A percentile compares a stretch with the other conserved stretches of the same genome.
Evolutionary conservation across 2,329 filamentous ascomycete species (phyloP).

Genomic region (Stagonosporopsis rhizophila): DNA sequence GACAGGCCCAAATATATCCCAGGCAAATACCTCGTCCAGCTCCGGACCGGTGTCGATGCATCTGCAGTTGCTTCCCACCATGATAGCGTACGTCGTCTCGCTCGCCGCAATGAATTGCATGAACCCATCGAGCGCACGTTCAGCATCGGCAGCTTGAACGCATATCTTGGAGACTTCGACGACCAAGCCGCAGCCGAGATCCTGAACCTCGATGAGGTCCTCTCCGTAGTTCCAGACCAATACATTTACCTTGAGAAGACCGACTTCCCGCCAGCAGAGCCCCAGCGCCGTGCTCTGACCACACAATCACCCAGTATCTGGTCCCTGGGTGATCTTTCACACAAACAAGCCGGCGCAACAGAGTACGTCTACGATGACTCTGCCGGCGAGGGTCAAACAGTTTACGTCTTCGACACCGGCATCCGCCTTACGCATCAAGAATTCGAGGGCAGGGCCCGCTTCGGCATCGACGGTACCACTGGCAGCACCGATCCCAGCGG

Average conservation of each 20-base stretch:
- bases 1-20: slow-evolving; percentile 26
- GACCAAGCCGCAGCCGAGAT: slow-evolving; percentile 46
- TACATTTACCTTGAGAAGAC: slow-evolving; percentile 9
- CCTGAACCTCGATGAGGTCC: slow-evolving; percentile 1
- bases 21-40: slow-evolving; percentile 50
- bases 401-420: slow-evolving; percentile 69
- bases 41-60: slow-evolving; percentile 37
- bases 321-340: slow-evolving; percentile 25
- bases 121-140: slow-evolving; percentile 21
- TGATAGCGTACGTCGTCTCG: slow-evolving; percentile 14
- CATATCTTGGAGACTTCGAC: slow-evolving; percentile 56
- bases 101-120: slow-evolving; percentile 11
- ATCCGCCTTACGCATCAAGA: slow-evolving; percentile 58
- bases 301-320: slow-evolving; percentile 17
- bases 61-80: slow-evolving; percentile 21
- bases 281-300: background rate
- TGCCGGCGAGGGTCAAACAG: slow-evolving; percentile 46
- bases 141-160: slow-evolving; percentile 25
- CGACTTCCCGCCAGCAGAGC: background rate
- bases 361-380: slow-evolving; percentile 18
- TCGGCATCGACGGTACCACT: slow-evolving; percentile 17
- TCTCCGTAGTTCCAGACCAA: slow-evolving; percentile 10
- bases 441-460: slow-evolving; percentile 22
- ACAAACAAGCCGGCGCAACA: slow-evolving; percentile 3
- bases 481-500: slow-evolving; percentile 11